Conservation (phyloP, 1,284 basidiomycete species). For the Ustilago sp. region DNA sequence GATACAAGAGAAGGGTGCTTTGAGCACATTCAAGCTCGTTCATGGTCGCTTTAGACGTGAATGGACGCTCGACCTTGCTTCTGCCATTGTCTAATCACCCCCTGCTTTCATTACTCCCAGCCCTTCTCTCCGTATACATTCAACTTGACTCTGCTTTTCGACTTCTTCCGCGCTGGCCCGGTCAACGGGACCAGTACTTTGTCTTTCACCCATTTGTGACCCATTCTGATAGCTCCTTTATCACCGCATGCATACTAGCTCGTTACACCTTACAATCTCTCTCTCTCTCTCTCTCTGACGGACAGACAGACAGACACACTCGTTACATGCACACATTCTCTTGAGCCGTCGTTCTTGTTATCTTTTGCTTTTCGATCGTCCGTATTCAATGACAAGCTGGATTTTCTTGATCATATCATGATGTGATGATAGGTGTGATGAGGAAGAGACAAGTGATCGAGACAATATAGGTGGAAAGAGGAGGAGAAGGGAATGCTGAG, state of each 20-base stretch:
- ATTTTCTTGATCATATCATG: neutral
- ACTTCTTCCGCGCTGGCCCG: neutral
- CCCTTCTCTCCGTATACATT: neutral
- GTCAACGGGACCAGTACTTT: neutral
- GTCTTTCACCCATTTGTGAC: neutral
- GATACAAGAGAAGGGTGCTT: slow-evolving; percentile 87
- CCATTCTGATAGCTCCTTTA: neutral
- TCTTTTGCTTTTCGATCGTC: slow-evolving; percentile 2
- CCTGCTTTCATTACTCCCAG: no score
- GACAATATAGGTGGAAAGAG: neutral
- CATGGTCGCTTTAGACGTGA: slow-evolving; percentile 79
- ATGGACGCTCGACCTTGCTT: slow-evolving; percentile 73
- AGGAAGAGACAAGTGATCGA: neutral
- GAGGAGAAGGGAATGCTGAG: neutral
- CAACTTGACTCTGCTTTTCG: slow-evolving; percentile 6
- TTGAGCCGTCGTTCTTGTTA: neutral
- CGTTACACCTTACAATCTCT: neutral
- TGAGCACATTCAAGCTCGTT: slow-evolving; percentile 81
- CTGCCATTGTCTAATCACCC: slow-evolving; percentile 23
- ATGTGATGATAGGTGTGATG: neutral
- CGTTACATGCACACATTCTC: slow-evolving; percentile 3
- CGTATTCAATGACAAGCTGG: neutral
- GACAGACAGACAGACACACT: neutral
- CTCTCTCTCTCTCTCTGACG: no score
- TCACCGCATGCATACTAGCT: slow-evolving; percentile 8